These are phyloP conservation scores for Artomyces pyxidatus DNA, from an alignment of 768 basidiomycete genomes.

Conservation along the genomic window DNA sequence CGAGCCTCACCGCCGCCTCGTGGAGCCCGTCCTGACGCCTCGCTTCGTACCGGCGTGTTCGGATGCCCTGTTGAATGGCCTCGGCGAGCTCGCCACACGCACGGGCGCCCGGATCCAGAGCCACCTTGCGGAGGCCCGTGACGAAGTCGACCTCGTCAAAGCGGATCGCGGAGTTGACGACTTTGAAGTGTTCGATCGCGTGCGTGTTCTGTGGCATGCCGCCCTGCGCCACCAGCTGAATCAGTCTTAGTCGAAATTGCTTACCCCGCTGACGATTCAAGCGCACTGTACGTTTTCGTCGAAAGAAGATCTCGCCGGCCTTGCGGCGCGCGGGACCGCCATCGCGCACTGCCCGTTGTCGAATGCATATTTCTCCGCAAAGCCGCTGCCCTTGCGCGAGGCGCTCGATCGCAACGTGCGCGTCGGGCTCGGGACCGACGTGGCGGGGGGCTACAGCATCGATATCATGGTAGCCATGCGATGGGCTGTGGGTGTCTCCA, in stretches of 20 bases:
- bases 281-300: conserved; percentile 84
- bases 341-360: conserved; percentile 87
- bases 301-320: conserved; percentile 38
- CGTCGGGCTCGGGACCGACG: conserved; percentile 78
- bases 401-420: conserved; percentile 54
- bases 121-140: conserved; percentile 75
- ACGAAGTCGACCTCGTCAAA: conserved; percentile 67
- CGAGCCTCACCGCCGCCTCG: conserved; percentile 39
- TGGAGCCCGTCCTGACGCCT: conserved; percentile 82
- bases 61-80: conserved; percentile 52
- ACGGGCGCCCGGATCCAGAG: conserved; percentile 59
- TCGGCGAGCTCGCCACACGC: conserved; percentile 45
- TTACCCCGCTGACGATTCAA: conserved; percentile 63
- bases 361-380: conserved; percentile 78
- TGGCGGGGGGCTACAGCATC: conserved; percentile 79
- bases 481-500: conserved; percentile 61
- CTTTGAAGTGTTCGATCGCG: conserved; percentile 67
- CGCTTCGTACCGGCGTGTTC: conserved; percentile 89
- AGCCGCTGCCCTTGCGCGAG: conserved; percentile 62
- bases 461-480: conserved; percentile 80
- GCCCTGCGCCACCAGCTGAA: neutral
- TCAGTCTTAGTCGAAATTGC: conserved; percentile 40
- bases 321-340: conserved; percentile 45
- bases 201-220: conserved; percentile 20
- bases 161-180: conserved; percentile 55